These are phyloP conservation scores for Articulospora tetracladia DNA, from an alignment of 495 filamentous ascomycete species.

Conservation along the genomic window DNA sequence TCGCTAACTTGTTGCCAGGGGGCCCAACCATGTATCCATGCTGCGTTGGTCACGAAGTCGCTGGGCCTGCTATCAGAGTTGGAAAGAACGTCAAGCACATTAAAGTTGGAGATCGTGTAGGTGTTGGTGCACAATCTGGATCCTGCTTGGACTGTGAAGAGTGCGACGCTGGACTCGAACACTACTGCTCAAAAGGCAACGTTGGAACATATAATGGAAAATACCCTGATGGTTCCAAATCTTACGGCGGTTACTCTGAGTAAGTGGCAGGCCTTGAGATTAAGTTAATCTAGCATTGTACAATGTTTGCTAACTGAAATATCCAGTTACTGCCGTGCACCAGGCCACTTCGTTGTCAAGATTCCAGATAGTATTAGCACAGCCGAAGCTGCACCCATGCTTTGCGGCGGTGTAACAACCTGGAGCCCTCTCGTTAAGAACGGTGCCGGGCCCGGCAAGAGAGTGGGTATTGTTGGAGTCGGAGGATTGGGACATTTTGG, in stretches of 20 bases:
- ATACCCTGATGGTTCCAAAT: constrained; percentile 60
- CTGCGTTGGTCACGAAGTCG: constrained; percentile 81
- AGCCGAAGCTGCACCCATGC: constrained; percentile 69
- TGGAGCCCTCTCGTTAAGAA: constrained; percentile 70
- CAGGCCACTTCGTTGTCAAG: constrained; percentile 70
- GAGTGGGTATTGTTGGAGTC: constrained; percentile 77
- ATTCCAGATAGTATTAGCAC: constrained; percentile 60
- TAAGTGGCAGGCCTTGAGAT: background rate
- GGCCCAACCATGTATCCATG: constrained; percentile 64
- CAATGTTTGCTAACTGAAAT: background rate
- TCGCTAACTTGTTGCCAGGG: constrained; percentile 55
- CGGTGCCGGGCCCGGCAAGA: constrained; percentile 74
- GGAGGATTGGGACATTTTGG: constrained; percentile 77
- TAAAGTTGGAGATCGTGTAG: constrained; percentile 77
- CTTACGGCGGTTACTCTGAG: constrained; percentile 67
- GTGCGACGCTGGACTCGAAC: constrained; percentile 35
- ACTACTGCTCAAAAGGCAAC: constrained; percentile 24
- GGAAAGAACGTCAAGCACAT: constrained; percentile 62
- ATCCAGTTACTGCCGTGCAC: constrained; percentile 57
- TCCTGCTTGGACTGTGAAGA: constrained; percentile 73
- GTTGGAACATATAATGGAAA: constrained; percentile 67
- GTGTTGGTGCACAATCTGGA: constrained; percentile 74
- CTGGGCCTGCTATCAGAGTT: constrained; percentile 69
- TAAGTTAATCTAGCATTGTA: background rate
- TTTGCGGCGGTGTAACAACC: constrained; percentile 81